Percentiles rank a stretch among this genome's conserved stretches.
phyloP scores from a whole-genome alignment of 441 rosid species.

The Manihot esculenta region DNA sequence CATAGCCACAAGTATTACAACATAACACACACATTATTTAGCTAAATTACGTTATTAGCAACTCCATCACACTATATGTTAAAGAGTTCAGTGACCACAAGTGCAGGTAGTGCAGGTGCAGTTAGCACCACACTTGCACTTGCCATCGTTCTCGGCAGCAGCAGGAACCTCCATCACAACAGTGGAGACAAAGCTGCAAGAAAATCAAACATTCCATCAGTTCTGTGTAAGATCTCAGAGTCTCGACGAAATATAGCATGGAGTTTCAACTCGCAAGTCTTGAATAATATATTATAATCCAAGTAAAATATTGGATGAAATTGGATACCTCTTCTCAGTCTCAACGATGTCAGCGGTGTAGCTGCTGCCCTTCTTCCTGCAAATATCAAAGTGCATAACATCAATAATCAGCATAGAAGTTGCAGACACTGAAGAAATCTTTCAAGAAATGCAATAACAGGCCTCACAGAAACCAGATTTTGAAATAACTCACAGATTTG shows the following conservation, averaged over 20 bases:
- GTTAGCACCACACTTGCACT: constrained; percentile 73
- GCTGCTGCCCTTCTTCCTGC: constrained; percentile 74
- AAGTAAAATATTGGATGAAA: not conserved
- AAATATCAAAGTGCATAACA: constrained; percentile 11
- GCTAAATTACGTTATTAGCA: constrained; percentile 20
- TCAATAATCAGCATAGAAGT: not conserved
- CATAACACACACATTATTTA: constrained; percentile 20
- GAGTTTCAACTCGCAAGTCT: too few species aligned
- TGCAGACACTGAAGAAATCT: too few species aligned
- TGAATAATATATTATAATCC: too few species aligned
- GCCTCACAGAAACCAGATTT: not conserved
- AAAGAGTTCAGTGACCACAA: constrained; percentile 38
- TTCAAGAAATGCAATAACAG: too few species aligned
- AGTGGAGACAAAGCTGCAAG: constrained; percentile 48
- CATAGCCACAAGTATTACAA: not conserved
- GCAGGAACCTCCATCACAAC: constrained; percentile 45
- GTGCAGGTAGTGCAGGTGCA: constrained; percentile 69
- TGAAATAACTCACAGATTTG: not conserved
- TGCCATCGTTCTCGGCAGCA: constrained; percentile 55
- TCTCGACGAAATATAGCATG: too few species aligned
- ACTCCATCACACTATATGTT: not conserved
- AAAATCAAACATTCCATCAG: not conserved
- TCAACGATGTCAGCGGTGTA: constrained; percentile 46
- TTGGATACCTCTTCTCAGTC: constrained; percentile 59
- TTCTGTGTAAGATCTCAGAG: too few species aligned